These are phyloP conservation scores for Mycena crocata DNA, from an alignment of 768 basidiomycete genomes.

Conservation along the genomic window DNA sequence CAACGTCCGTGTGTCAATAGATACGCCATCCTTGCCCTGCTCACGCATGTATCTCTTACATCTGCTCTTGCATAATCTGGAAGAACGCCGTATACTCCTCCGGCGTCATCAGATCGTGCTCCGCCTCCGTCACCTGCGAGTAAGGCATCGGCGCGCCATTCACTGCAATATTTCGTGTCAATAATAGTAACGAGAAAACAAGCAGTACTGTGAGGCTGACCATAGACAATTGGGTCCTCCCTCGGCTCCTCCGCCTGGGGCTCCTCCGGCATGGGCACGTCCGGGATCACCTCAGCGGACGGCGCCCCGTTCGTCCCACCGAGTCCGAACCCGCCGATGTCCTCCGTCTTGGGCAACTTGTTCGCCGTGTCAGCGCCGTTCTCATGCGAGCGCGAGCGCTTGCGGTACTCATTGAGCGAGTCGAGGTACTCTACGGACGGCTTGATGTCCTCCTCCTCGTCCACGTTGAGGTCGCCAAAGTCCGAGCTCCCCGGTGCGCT, in stretches of 20 bases:
- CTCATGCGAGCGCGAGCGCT: constrained; percentile 78
- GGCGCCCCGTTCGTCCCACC: constrained; percentile 30
- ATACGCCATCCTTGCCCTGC: too few species aligned
- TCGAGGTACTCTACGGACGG: constrained; percentile 75
- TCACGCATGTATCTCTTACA: constrained; percentile 15
- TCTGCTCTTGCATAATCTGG: constrained; percentile 66
- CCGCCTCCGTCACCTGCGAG: constrained; percentile 89
- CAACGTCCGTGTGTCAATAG: background rate
- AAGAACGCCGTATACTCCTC: constrained; percentile 91
- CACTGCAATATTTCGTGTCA: too few species aligned
- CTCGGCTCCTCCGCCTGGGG: constrained; percentile 37
- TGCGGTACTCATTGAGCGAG: constrained; percentile 77
- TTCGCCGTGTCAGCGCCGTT: constrained; percentile 45
- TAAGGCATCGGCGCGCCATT: constrained; percentile 80
- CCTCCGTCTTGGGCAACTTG: constrained; percentile 52
- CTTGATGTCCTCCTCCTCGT: constrained; percentile 79
- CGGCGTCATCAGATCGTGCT: constrained; percentile 92
- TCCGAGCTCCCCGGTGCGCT: constrained; percentile 58
- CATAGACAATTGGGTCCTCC: constrained; percentile 77
- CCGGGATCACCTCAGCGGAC: too few species aligned
- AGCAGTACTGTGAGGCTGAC: constrained; percentile 50
- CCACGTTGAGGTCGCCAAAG: constrained; percentile 62
- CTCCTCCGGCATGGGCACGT: constrained; percentile 40
- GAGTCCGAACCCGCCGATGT: constrained; percentile 24
- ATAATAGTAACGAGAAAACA: too few species aligned